Percentiles rank a stretch among this genome's conserved stretches.
phyloP scores from a whole-genome alignment of 164 flowering plant species.

The Amborella trichopoda region DNA sequence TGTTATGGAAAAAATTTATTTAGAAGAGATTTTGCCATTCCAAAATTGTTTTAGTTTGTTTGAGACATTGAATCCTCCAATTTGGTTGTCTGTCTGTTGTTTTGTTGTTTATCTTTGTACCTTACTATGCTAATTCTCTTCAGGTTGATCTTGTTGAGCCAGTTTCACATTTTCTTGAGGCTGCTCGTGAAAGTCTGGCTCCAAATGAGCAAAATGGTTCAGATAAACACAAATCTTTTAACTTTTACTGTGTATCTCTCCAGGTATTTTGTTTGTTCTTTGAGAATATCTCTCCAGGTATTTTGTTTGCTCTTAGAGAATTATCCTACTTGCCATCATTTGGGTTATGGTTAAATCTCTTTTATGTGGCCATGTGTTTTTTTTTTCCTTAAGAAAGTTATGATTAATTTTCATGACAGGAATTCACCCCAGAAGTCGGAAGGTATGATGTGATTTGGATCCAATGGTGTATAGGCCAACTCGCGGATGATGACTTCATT shows the following conservation, averaged over 20 bases:
- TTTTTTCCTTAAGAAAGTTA: no score
- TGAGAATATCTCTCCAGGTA: no score
- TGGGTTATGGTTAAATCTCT: neutral
- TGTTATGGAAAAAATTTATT: no score
- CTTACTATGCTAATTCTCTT: no score
- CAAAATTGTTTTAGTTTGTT: neutral
- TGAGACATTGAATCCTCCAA: conserved; percentile 1
- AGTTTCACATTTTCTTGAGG: conserved; percentile 83
- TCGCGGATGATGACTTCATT: conserved; percentile 86
- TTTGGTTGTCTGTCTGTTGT: neutral
- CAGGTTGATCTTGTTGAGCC: conserved; percentile 99
- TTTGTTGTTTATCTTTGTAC: no score
- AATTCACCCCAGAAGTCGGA: conserved; percentile 73
- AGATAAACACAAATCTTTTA: conserved; percentile 47
- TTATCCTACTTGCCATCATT: neutral
- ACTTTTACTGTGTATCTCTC: conserved; percentile 80
- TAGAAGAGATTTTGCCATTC: neutral
- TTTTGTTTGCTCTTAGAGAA: no score
- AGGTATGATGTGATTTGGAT: conserved; percentile 97
- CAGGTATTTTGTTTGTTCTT: conserved; percentile 38
- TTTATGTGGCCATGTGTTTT: no score
- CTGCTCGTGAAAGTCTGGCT: conserved; percentile 67
- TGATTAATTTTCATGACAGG: conserved; percentile 31
- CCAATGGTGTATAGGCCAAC: conserved; percentile 99
- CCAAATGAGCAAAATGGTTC: conserved; percentile 24